A percentile compares a stretch with the other conserved stretches of the same genome.
phyloP scores from a whole-genome alignment of 129 eudicot species.

The Gnaphalium uliginosum region DNA sequence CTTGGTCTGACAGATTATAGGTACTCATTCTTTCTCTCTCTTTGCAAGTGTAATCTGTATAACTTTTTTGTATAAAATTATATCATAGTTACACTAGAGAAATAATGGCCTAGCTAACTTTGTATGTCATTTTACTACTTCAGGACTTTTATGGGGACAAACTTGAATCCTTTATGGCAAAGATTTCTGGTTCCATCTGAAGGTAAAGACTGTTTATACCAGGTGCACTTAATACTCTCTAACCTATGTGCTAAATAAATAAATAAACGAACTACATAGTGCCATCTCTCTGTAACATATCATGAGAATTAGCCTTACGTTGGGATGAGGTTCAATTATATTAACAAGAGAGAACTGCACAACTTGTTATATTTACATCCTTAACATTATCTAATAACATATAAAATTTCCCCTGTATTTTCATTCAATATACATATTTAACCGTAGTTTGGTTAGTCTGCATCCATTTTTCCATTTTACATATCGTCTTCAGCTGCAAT shows the following conservation, averaged over 20 bases:
- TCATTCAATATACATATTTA: neutral
- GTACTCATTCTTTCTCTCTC: constrained; percentile 40
- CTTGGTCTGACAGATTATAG: constrained; percentile 98
- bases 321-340: too few species aligned
- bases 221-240: neutral
- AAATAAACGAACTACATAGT: neutral
- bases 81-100: neutral
- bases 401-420: neutral
- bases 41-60: neutral
- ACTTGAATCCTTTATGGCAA: constrained; percentile 88
- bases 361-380: neutral
- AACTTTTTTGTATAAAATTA: too few species aligned
- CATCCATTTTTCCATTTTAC: neutral
- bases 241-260: neutral
- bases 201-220: constrained; percentile 46
- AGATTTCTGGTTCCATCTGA: constrained; percentile 72
- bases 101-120: constrained; percentile 9
- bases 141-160: constrained; percentile 98
- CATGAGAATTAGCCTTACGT: neutral
- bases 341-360: too few species aligned
- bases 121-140: constrained; percentile 23
- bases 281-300: neutral
- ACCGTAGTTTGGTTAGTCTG: neutral
- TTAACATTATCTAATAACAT: neutral
- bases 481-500: constrained; percentile 14